Evolutionary conservation across 192 early-diverging fungal genomes (phyloP).

Genomic region (Glomus cerebriforme): DNA sequence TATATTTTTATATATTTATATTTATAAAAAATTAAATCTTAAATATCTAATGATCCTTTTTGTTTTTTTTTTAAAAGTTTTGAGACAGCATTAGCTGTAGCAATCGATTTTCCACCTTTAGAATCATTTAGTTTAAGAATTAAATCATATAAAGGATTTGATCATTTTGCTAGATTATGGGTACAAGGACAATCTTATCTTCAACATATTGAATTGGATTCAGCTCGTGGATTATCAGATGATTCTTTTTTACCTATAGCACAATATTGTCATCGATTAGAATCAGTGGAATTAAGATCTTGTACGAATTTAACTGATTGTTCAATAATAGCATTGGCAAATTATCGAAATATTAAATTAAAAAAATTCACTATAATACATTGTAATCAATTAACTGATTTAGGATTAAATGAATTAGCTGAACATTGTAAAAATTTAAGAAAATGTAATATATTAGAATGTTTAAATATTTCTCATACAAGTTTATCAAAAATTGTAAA

Average conservation of each 20-base stretch:
- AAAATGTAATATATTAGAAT: background rate
- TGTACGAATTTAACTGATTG: background rate
- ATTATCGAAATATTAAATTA: constrained; percentile 6
- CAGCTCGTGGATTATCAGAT: background rate
- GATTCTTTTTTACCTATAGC: constrained; percentile 15
- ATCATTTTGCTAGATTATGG: background rate
- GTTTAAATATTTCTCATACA: background rate
- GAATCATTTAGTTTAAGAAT: constrained; percentile 20
- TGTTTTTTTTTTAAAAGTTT: background rate
- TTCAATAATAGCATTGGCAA: background rate
- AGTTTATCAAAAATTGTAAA: background rate
- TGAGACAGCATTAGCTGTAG: background rate
- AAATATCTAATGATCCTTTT: too few species aligned
- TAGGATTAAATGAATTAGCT: background rate
- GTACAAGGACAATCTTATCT: background rate
- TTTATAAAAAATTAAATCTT: too few species aligned
- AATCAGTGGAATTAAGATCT: background rate
- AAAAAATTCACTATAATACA: background rate
- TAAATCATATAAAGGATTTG: constrained; percentile 1
- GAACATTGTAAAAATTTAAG: background rate
- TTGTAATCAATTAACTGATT: constrained; percentile 16
- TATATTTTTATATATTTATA: too few species aligned
- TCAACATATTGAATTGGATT: constrained; percentile 3
- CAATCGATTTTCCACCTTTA: constrained; percentile 4
- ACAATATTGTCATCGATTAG: constrained; percentile 3